A percentile compares a stretch with the other conserved stretches of the same genome.
These are phyloP conservation scores for Rubus parviflorus DNA, from an alignment of 306 rosid species.

Conservation along the genomic window DNA sequence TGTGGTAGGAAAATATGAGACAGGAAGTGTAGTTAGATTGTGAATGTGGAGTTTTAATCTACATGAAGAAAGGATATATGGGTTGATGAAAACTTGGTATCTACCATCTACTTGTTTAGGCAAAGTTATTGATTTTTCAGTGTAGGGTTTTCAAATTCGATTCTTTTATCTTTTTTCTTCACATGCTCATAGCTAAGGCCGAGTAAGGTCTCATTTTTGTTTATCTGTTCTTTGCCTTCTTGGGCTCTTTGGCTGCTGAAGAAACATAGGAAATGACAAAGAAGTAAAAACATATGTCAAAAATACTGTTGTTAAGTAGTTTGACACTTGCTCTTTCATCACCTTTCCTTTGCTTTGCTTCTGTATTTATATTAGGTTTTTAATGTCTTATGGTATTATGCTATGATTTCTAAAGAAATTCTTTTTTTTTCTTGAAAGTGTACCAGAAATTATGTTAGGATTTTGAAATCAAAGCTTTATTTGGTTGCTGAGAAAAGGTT, in stretches of 20 bases:
- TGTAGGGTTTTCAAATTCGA: not conserved
- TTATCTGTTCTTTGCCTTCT: not conserved
- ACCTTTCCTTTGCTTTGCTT: not conserved
- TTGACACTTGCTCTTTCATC: not conserved
- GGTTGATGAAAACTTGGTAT: not conserved
- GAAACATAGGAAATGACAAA: not conserved
- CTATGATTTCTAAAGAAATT: not conserved
- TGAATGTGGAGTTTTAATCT: not conserved
- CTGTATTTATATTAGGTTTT: not conserved
- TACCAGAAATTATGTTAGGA: conserved; percentile 1
- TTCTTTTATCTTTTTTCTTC: not conserved
- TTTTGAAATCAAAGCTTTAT: conserved; percentile 4
- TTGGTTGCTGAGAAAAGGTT: conserved; percentile 24
- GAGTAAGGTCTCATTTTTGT: not conserved
- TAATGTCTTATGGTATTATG: not conserved
- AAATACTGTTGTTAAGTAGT: not conserved
- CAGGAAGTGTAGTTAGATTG: not conserved
- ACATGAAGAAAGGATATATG: too few species aligned
- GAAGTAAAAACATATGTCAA: not conserved
- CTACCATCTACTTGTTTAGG: not conserved
- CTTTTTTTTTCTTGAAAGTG: conserved; percentile 29
- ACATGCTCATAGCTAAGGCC: not conserved
- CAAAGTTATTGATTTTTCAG: not conserved
- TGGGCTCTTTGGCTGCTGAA: not conserved
- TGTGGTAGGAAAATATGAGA: too few species aligned